Evolutionary conservation across 495 filamentous ascomycete genomes (phyloP).

Genomic region (Daldinia childiae): DNA sequence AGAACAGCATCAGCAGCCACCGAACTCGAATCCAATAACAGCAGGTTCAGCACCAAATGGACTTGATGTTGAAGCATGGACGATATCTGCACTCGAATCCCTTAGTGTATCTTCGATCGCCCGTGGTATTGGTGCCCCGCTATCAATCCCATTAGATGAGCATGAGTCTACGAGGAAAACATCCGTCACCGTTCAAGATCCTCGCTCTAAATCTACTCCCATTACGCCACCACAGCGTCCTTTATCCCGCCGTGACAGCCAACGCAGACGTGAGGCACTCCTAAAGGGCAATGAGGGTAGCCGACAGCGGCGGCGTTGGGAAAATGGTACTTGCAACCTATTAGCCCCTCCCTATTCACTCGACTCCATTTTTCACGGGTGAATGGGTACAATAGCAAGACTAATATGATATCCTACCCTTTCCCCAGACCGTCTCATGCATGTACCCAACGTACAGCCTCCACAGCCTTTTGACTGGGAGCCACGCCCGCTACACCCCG

Average conservation of each 20-base stretch:
- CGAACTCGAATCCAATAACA: constrained; percentile 1
- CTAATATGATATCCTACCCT: constrained; percentile 26
- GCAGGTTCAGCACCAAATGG: constrained; percentile 21
- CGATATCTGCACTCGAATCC: constrained; percentile 57
- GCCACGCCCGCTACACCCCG: constrained; percentile 78
- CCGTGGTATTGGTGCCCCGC: constrained; percentile 53
- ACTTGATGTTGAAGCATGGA: constrained; percentile 62
- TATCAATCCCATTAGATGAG: constrained; percentile 60
- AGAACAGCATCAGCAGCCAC: constrained; percentile 23
- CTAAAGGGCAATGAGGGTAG: constrained; percentile 95
- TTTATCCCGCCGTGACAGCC: constrained; percentile 55
- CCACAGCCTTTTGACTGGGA: constrained; percentile 84
- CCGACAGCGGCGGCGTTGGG: constrained; percentile 86
- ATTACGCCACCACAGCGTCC: constrained; percentile 50
- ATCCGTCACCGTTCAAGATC: constrained; percentile 41
- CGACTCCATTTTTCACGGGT: background rate
- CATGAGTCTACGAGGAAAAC: constrained; percentile 35
- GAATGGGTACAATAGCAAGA: constrained; percentile 5
- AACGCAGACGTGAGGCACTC: constrained; percentile 70
- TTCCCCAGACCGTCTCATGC: constrained; percentile 77
- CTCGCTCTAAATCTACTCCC: constrained; percentile 35
- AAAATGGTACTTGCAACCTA: constrained; percentile 75
- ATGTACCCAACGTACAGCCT: constrained; percentile 85
- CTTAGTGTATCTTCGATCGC: constrained; percentile 58
- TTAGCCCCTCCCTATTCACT: background rate